Evolutionary conservation across 1,139 yeast species (phyloP), one percentile per base, ranked within the genome.

Genomic region (Sporopachydermia cereana): DNA sequence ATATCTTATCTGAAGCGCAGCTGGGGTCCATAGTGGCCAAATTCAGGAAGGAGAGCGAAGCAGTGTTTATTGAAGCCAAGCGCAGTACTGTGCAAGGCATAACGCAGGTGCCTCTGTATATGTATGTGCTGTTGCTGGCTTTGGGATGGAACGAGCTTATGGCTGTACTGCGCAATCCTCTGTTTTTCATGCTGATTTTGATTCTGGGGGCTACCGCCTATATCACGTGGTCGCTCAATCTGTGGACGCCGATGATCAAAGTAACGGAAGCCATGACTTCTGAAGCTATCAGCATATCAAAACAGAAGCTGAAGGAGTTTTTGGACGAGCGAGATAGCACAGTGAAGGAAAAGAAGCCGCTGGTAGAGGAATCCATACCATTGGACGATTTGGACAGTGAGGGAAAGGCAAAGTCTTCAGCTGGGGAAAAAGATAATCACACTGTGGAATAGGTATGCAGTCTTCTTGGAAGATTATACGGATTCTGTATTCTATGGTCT

Each of bases 61-160:
- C 91, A 3, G 72, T 81, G 43, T 91, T 79, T 52, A 71, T 91
- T 44, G 97, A 91, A 57, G 85, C 96, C 20, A 85, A 81, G 57
- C 71, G 94, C 49, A 79, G 91, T 3, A 74, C 82, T 48, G 71
- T 83, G 30, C 79, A 77, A 48, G 79, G 77, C 46, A 73, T 76
- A 12, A 77, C 95, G 0, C 81, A 82, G 49, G 81, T 91, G 48
- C 98, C 98, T 3, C 69, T 79, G 54, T 93, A 83, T 67, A 76
- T 91, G 49, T 86, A 85, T 62, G 66, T 78, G 21, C 59, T 91
- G 4, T 67, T 91, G 22, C 62, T 83, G 2, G 77, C 84, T 4
- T 68, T 91, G 27, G 98, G 98, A 14, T 91, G 96, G 96, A 89
- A 89, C 62, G 97, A 93, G 68, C 83, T 91, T 54, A 76, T 88